Evolutionary conservation across 2,329 filamentous ascomycete species (phyloP), one percentile per base, ranked within the genome.

Genomic region (Blastomyces emzantsi): DNA sequence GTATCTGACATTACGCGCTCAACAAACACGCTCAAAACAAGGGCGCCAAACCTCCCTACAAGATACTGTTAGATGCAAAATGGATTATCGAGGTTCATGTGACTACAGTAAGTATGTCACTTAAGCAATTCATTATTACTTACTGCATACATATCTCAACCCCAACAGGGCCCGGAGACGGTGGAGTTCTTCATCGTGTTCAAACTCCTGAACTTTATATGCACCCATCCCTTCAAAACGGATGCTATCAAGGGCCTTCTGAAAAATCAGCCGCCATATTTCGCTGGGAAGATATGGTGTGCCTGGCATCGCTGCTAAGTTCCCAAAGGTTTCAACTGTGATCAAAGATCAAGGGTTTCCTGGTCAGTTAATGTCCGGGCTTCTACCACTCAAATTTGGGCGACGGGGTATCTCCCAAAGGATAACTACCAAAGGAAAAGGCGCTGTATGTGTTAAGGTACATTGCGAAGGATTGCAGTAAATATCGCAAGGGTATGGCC

Each of bases 21-120:
- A 60, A 60, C 28, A 60, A 60, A 60, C 25, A 30, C 41, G 19
- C n/a, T 22, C 25, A 47, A 22, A 41, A 60, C n/a, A 49, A 49
- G 43, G 39, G 17, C 57, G 19, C 49, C 43, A 19, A 60, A 49
- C 11, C 57, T 57, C 36, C 55, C 55, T 57, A 13, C 11, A 7
- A 57, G 19, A 57, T 1, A 57, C 3, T 43, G 13, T 57, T 25
- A 57, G 13, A 11, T 15, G 55, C n/a, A 41, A 57, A 57, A 1
- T 2, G 13, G 8, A 9, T 2, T 22, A 41, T 41, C 36, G 17
- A 28, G 11, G 13, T 36, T 33, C 28, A 15, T 17, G 30, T 0
- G 30, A 6, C 49, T 17, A 13, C 22, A 6, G 17, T 51, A 15
- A 25, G 2, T 9, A 51, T 51, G 49, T 11, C n/a, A 33, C 15